Evolutionary conservation across 176 grass and related monocot genomes (phyloP).

Genomic region (Eragrostis curvula): DNA sequence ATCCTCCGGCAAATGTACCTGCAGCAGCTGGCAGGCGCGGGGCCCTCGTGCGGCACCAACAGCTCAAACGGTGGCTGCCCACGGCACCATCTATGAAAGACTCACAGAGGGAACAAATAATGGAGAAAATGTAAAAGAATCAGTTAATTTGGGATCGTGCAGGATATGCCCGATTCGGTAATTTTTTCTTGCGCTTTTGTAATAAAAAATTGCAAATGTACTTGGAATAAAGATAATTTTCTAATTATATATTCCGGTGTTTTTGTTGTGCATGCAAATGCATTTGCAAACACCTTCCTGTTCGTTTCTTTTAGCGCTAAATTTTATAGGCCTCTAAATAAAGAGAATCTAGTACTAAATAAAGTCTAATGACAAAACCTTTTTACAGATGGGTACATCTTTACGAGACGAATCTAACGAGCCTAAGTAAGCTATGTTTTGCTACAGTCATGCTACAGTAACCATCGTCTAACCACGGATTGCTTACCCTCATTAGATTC

Average conservation of each 20-base stretch:
- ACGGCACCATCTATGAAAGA: not conserved
- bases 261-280: not conserved
- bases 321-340: too few species aligned
- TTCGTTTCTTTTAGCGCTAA: too few species aligned
- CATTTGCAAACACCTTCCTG: not conserved
- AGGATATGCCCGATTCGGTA: not conserved
- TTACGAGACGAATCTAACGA: too few species aligned
- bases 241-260: not conserved
- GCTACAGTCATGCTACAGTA: too few species aligned
- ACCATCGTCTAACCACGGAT: too few species aligned
- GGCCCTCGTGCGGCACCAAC: conserved; percentile 46
- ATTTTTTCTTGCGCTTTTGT: not conserved
- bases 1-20: conserved; percentile 29
- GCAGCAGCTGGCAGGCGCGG: conserved; percentile 16
- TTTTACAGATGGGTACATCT: too few species aligned
- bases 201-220: not conserved
- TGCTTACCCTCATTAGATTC: too few species aligned
- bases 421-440: too few species aligned
- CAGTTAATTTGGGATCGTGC: not conserved
- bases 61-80: conserved; percentile 46
- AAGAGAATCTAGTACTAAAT: too few species aligned
- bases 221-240: conserved; percentile 1
- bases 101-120: not conserved
- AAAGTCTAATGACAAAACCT: too few species aligned
- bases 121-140: not conserved